A percentile compares a stretch with the other conserved stretches of the same genome.
phyloP scores from a whole-genome alignment of 129 eudicot species.

The Erigeron canadensis region DNA sequence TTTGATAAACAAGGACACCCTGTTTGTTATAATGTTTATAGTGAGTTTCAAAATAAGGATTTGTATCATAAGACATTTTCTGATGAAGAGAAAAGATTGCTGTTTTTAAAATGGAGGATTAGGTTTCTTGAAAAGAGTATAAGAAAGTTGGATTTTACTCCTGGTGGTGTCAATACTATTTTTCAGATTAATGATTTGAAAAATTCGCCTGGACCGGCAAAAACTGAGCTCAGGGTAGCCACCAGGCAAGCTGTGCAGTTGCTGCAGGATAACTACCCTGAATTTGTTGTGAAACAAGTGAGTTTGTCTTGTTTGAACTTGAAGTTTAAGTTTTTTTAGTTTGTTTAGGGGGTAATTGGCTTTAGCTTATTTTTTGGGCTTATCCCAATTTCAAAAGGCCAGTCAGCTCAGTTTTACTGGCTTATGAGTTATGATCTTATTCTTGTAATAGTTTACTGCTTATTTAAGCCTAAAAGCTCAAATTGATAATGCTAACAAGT shows the following conservation, averaged over 20 bases:
- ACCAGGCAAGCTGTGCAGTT: slow-evolving; percentile 67
- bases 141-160: slow-evolving; percentile 68
- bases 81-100: slow-evolving; percentile 65
- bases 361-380: no score
- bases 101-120: slow-evolving; percentile 72
- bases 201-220: slow-evolving; percentile 81
- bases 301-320: background rate
- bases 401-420: no score
- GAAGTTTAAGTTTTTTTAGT: background rate
- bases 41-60: slow-evolving; percentile 87
- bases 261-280: slow-evolving; percentile 92
- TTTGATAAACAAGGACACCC: slow-evolving; percentile 71
- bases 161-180: slow-evolving; percentile 62
- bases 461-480: no score
- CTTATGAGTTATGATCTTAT: no score
- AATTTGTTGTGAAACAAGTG: slow-evolving; percentile 89
- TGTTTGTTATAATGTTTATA: slow-evolving; percentile 79
- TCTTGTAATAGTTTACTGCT: no score
- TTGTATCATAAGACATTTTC: slow-evolving; percentile 69
- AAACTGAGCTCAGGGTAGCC: slow-evolving; percentile 71
- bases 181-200: slow-evolving; percentile 81
- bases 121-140: slow-evolving; percentile 86
- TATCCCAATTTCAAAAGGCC: no score
- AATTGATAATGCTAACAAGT: no score
- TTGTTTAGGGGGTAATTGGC: background rate